Base-by-base conservation (phyloP, 2,329 filamentous ascomycete genomes). In the Metarhizium album region DNA sequence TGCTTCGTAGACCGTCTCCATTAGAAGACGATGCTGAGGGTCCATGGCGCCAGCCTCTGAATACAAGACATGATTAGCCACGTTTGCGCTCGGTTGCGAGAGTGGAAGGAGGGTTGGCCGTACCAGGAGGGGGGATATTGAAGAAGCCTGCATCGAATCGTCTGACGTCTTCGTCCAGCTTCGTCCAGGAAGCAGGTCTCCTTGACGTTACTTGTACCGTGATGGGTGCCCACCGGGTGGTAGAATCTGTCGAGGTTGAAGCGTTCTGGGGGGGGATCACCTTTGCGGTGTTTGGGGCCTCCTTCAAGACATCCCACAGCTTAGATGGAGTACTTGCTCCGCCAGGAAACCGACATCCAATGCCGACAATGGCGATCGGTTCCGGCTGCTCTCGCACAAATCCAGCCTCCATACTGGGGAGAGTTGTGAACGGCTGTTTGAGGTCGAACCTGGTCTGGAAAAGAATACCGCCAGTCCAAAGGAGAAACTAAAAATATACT, bases 1-100 rank as follows among this genome's bases (percentile, higher is more conserved):
- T 1, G 68, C 65, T 49, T 74, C 70, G 47, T 67, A 72, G n/a
- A 62, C 61, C 0, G 69, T 64, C 48, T 74, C 68, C 4, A 71
- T 61, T 16, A 69, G 56, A 52, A 65, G 62, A 1, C 70, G 60
- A 52, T 71, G 68, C 53, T 73, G 70, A 0, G 71, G 71, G 46
- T 74, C 71, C 53, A 72, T 62, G 27, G 56, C 60, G 35, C 59
- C 58, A 13, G 67, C 67, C 49, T 74, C 70, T 14, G 63, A 29
- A 29, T 29, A 29, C 27, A 29, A 29, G 27, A 29, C 27, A 29
- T 29, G 27, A 29, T 29, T 29, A 29, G 27, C 27, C 27, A 29
- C 27, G 27, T 29, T 29, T 3, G 4, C 27, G 27, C 27, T 29
- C 6, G 4, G 7, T 29, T 29, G 27, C 27, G 27, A 29, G 27